Base-by-base conservation (phyloP, 192 early-diverging fungal species). In the Rhizophagus sp. region DNA sequence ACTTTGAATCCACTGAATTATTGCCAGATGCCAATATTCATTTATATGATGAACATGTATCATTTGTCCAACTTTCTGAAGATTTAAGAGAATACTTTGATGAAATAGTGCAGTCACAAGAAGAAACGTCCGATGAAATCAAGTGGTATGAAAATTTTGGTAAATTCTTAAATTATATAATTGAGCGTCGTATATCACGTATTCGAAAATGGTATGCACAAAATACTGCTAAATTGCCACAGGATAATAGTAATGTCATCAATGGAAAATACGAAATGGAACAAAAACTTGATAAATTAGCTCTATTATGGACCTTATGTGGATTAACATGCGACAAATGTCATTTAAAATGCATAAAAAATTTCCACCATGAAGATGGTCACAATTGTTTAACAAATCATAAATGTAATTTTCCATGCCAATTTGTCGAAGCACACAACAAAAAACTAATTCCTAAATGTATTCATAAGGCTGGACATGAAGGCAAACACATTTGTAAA, bases 361-460 rank as follows among this genome's bases (percentile, higher is more conserved):
- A 77, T 47, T 33, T 44, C 30, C 22, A 75, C 62, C 79, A 80
- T 22, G 8, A n/a, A 39, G 70, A 61, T 2, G 13, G 36, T 11
- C 80, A 81, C 50, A 24, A 76, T 62, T 81, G 80, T 44, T 76
- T 81, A 22, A 81, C 80, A 0, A 41, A 81, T 76, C 80, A 81
- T 77, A 24, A 36, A 52, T 81, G 80, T 47, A 73, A 81, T 61
- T 39, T 33, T 24, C 4, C 1, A 27, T 81, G 80, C 30, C 44
- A 77, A 24, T 76, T 81, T 47, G 7, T 15, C 2, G 70, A 81
- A 50, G 62, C 47, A 22, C 80, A 81, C 34, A 3, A n/a, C 39
- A 39, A 8, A 39, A 65, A 76, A 10, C 25, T 39, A 15, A 75
- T 81, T 34, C 80, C 80, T 67, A 33, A 24, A 57, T 81, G 80